Evolutionary conservation across 1,284 basidiomycete genomes (phyloP), one percentile per base, ranked within the genome.

Genomic region (Macrocystidia cucumis): DNA sequence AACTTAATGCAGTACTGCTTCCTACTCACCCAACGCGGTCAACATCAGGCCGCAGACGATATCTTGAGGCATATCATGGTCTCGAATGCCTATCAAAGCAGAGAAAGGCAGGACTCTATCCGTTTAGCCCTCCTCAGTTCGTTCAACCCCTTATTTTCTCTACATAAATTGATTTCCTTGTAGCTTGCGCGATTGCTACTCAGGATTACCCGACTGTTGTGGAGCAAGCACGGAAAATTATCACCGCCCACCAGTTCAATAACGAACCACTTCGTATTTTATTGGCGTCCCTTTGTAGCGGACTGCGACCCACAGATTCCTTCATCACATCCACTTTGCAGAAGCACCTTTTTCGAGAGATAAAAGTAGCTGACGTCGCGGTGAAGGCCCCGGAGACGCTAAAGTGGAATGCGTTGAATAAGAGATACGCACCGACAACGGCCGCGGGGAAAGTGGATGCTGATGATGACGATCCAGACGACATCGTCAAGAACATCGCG

Each of bases 201-300:
- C 65, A 74, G 28, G 66, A 74, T 12, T 74, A 72, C 44, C 55
- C 65, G 8, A 63, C 68, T 3, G 72, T 84, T 6, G 73, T 86
- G 5, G 83, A 90, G 44, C 71, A 83, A 61, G 65, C 67, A 45
- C 73, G 87, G n/a, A 83, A 82, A 45, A 55, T 92, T 14, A 76
- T 86, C 41, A 75, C 69, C 12, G 59, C 58, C 1, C 67, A 80
- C 52, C 87, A 83, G 49, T 89, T 82, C 63, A 85, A 85, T 58
- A 90, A 85, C 49, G 89, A 91, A 42, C 80, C 87, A 0, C 57
- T 85, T 13, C 77, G 89, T 3, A 65, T 95, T 24, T 67, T 92
- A 17, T 54, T 83, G 3, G 78, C 80, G 0, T 72, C 73, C 0
- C 67, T 93, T 3, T 74, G 78, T 0, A 78, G 78, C 35, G 83